Evolutionary conservation across 1,284 basidiomycete species (phyloP).

Genomic region (Trametes pubescens): DNA sequence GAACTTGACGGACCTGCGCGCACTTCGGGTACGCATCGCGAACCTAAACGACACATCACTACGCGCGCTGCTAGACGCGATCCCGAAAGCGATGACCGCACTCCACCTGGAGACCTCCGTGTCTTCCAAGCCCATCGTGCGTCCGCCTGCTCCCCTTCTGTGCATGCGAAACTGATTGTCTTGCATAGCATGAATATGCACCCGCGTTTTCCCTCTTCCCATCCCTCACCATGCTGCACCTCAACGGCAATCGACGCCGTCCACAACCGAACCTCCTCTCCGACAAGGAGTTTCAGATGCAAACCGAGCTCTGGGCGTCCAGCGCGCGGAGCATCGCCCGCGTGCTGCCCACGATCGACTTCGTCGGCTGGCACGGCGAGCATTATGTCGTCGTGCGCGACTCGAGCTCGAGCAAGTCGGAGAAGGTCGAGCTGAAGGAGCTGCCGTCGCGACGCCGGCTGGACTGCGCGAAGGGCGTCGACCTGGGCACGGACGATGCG

Average conservation of each 20-base stretch:
- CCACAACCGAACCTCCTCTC: conserved; percentile 65
- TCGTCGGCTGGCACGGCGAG: conserved; percentile 74
- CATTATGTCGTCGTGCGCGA: conserved; percentile 66
- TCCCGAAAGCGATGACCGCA: conserved; percentile 61
- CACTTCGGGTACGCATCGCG: conserved; percentile 62
- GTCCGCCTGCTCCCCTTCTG: conserved; percentile 32
- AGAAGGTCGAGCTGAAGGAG: conserved; percentile 65
- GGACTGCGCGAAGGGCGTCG: conserved; percentile 73
- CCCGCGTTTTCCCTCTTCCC: conserved; percentile 54
- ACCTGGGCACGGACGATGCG: conserved; percentile 68
- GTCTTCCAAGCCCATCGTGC: conserved; percentile 58
- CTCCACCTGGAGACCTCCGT: conserved; percentile 59
- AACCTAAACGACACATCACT: conserved; percentile 52
- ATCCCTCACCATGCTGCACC: conserved; percentile 63
- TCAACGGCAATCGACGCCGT: conserved; percentile 56
- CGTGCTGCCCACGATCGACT: conserved; percentile 61
- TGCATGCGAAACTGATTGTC: neutral
- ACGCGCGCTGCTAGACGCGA: conserved; percentile 48
- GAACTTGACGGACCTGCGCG: conserved; percentile 56
- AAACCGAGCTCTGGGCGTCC: conserved; percentile 64
- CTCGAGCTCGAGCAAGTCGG: conserved; percentile 8
- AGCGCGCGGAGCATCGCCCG: conserved; percentile 58
- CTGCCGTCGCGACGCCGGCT: conserved; percentile 62
- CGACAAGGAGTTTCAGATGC: conserved; percentile 63
- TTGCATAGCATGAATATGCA: conserved; percentile 58